These are phyloP conservation scores for Lachnellula cervina DNA, from an alignment of 2,329 filamentous ascomycete genomes.

Conservation along the genomic window DNA sequence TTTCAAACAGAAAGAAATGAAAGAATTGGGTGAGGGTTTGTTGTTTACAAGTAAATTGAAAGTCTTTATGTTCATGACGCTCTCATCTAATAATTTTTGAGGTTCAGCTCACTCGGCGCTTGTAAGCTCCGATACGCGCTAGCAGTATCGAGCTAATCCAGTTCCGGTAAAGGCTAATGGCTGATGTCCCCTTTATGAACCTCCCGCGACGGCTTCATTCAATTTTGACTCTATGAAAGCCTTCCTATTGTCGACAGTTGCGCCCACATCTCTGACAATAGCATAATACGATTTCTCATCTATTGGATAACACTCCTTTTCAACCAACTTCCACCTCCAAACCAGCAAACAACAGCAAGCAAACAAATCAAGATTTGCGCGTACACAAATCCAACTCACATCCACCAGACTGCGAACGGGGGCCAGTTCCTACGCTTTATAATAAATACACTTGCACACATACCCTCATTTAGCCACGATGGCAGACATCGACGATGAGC, in stretches of 20 bases:
- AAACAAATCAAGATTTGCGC: background rate
- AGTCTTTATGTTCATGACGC: conserved; percentile 1
- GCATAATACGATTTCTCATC: background rate
- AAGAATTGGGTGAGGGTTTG: background rate
- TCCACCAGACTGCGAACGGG: background rate
- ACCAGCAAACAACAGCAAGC: background rate
- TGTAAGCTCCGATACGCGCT: background rate
- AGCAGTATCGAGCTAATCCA: background rate
- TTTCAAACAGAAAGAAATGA: background rate
- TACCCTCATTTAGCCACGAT: conserved; percentile 37
- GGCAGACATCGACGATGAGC: conserved; percentile 89
- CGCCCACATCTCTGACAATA: background rate
- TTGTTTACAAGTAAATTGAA: background rate
- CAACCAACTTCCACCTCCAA: background rate
- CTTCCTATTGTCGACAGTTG: background rate
- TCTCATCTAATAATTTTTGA: background rate
- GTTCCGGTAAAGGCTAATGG: background rate
- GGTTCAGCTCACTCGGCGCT: conserved; percentile 1
- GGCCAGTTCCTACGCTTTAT: background rate
- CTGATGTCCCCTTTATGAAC: background rate
- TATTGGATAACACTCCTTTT: background rate
- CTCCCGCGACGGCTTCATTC: background rate
- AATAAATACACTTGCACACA: conserved; percentile 2
- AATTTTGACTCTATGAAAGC: background rate
- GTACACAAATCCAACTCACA: background rate